Evolutionary conservation across 2,329 filamentous ascomycete species (phyloP).

Genomic region (Aspergillus sp.): DNA sequence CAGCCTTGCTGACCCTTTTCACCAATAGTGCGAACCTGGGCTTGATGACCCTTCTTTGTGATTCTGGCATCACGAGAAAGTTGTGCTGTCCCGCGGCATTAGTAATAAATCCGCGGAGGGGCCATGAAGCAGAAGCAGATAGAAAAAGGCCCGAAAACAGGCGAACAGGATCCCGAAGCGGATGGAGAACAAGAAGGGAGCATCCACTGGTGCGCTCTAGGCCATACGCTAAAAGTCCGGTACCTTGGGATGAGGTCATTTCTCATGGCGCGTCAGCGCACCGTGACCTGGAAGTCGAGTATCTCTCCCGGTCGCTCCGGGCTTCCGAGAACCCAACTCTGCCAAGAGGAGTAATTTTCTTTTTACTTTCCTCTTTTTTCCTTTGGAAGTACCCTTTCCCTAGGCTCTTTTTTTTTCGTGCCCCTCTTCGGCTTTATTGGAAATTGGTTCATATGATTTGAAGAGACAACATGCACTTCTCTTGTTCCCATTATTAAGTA

Average conservation of each 20-base stretch:
- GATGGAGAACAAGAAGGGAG: not conserved
- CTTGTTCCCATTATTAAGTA: too few relatives aligned
- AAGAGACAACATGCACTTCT: too few relatives aligned
- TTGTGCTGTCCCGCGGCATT: not conserved
- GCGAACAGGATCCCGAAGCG: not conserved
- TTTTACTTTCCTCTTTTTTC: not conserved
- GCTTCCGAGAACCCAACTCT: slow-evolving; percentile 13
- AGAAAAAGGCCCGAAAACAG: slow-evolving; percentile 4
- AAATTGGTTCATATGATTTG: too few relatives aligned
- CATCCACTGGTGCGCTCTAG: slow-evolving; percentile 8
- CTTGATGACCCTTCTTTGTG: not conserved
- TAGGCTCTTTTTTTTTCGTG: not conserved
- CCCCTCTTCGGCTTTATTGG: not conserved
- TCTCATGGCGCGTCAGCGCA: slow-evolving; percentile 13
- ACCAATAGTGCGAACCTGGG: not conserved
- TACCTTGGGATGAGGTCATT: slow-evolving; percentile 26
- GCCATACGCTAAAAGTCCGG: slow-evolving; percentile 16
- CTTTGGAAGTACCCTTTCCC: too few relatives aligned
- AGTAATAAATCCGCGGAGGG: not conserved
- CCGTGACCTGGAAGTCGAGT: slow-evolving; percentile 17
- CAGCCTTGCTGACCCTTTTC: not conserved
- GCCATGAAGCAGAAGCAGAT: not conserved
- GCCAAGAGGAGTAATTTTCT: not conserved
- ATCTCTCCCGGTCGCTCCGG: slow-evolving; percentile 18
- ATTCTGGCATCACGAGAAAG: not conserved